Conservation (phyloP, 1,139 yeast species). For the Nadsonia starkeyi-henricii region DNA sequence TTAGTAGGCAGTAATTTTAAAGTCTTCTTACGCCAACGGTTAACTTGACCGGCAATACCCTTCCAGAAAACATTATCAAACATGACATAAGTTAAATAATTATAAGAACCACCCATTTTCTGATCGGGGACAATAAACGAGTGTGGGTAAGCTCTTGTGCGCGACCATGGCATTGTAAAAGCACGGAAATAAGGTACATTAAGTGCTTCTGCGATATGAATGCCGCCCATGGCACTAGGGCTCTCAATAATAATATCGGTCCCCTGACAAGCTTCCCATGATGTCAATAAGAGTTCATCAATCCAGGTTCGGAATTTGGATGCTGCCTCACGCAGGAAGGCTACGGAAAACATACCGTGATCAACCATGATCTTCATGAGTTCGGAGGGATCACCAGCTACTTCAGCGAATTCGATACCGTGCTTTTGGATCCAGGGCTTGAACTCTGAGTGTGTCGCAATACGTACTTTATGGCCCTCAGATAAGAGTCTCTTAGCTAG, state of each 20-base stretch:
- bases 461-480: slow-evolving; percentile 75
- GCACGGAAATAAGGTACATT: slow-evolving; percentile 87
- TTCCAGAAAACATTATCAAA: slow-evolving; percentile 91
- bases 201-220: slow-evolving; percentile 86
- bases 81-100: slow-evolving; percentile 79
- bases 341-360: slow-evolving; percentile 76
- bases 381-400: slow-evolving; percentile 91
- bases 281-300: slow-evolving; percentile 45
- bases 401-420: slow-evolving; percentile 52
- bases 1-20: slow-evolving; percentile 57
- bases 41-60: slow-evolving; percentile 81
- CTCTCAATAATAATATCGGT: slow-evolving; percentile 80
- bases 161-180: slow-evolving; percentile 97
- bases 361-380: slow-evolving; percentile 85
- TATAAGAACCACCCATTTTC: slow-evolving; percentile 83
- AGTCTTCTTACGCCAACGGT: slow-evolving; percentile 66
- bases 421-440: slow-evolving; percentile 55
- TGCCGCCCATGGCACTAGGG: slow-evolving; percentile 92
- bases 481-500: slow-evolving; percentile 60
- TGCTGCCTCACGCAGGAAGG: slow-evolving; percentile 73
- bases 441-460: slow-evolving; percentile 78
- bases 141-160: slow-evolving; percentile 91
- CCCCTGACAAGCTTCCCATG: slow-evolving; percentile 80
- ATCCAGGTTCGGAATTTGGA: slow-evolving; percentile 72
- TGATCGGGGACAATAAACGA: slow-evolving; percentile 93